Evolutionary conservation across 2,329 filamentous ascomycete genomes (phyloP), one percentile per base, ranked within the genome.

Genomic region (Sordariomycetes sp.): DNA sequence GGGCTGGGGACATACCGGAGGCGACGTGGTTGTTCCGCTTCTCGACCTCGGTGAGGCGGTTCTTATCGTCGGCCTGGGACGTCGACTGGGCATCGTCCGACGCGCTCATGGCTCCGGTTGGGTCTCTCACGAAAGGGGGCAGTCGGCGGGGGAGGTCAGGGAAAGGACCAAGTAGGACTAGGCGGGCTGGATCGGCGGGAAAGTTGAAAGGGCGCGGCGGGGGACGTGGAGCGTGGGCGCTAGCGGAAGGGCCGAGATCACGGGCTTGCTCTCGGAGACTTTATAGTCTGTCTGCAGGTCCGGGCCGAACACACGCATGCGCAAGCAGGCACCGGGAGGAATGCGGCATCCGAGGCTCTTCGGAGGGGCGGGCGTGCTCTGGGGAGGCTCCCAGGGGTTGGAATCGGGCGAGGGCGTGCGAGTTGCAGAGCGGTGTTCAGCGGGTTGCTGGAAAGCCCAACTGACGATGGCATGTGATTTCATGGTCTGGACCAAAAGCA

Each of bases 11-110:
- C 40, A 18, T 73, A 79, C 78, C 78, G 61, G 78, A 80, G 56
- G 76, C 76, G 61, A 80, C 79, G 63, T 80, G 78, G 58, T 80
- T 80, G 64, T 78, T 75, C 65, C 80, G 80, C 70, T 80, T 80
- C 65, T 80, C 77, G 55, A 77, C 75, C 59, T 79, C 77, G 6
- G 78, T 80, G 35, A 80, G 69, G 40, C 77, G 76, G 48, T 75
- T 75, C 68, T 77, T 79, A 55, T 79, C 77, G 28, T 79, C 76
- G 20, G 61, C 55, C 22, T 59, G 59, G 4, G 46, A 35, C n/a
- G 11, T 34, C 3, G 55, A 57, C 34, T 57, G 46, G 55, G 43
- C 28, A 34, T 57, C 46, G n/a, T 57, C 55, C 20, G 55, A 53
- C 48, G 55, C 50, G 12, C 43, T 24, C 35, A 40, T 57, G 18